phyloP scores from a whole-genome alignment of 768 basidiomycete species.

The Podaxis mareebaensis region DNA sequence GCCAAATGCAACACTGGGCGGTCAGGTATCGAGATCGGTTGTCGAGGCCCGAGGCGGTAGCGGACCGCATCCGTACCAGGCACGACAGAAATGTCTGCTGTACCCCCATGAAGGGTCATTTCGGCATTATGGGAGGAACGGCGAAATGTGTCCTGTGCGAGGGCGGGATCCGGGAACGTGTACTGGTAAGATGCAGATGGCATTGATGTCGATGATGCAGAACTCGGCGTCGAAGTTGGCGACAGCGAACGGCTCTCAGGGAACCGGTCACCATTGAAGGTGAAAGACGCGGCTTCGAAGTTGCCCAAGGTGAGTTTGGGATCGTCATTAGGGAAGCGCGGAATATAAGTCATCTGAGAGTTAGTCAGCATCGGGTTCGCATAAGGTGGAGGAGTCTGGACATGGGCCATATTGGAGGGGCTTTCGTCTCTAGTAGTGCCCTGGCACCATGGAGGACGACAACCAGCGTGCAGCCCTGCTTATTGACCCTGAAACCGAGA shows the following conservation, averaged over 20 bases:
- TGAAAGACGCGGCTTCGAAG: constrained; percentile 10
- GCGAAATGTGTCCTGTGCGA: constrained; percentile 52
- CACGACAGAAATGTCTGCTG: constrained; percentile 63
- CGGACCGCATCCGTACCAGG: constrained; percentile 57
- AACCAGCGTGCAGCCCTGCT: background rate
- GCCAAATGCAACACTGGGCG: constrained; percentile 45
- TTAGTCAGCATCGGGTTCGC: constrained; percentile 26
- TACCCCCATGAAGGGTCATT: constrained; percentile 72
- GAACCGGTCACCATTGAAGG: constrained; percentile 24
- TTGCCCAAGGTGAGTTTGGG: constrained; percentile 24
- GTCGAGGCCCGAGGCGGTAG: constrained; percentile 54
- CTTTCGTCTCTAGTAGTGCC: background rate
- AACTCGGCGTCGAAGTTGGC: constrained; percentile 61
- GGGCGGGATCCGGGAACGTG: constrained; percentile 54
- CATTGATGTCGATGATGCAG: constrained; percentile 63
- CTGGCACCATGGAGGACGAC: constrained; percentile 3
- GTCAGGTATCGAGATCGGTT: constrained; percentile 50
- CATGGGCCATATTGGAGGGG: background rate
- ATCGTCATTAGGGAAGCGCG: constrained; percentile 30
- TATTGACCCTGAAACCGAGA: background rate
- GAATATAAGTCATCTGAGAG: constrained; percentile 35
- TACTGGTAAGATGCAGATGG: constrained; percentile 65
- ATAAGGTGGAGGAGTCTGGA: background rate
- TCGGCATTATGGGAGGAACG: constrained; percentile 59
- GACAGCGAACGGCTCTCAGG: constrained; percentile 69